Evolutionary conservation across 2,329 filamentous ascomycete genomes (phyloP).

Genomic region (Juglanconis juglandina): DNA sequence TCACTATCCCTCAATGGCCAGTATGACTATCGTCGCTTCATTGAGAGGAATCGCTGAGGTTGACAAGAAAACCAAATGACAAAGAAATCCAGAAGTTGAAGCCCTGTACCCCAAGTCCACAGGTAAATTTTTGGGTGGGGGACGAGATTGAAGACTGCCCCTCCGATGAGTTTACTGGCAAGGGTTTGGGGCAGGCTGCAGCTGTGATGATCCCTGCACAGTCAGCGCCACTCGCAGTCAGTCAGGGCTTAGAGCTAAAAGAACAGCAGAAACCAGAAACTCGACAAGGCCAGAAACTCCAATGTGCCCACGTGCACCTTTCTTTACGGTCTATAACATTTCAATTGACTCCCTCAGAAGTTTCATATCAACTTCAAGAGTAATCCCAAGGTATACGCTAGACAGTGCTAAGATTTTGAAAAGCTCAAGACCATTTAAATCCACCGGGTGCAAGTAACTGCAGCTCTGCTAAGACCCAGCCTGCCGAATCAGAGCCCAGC

Average conservation of each 20-base stretch:
- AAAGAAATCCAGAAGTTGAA: not conserved
- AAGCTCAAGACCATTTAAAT: too few species aligned
- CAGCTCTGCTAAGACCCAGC: not conserved
- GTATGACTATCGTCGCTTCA: slow-evolving; percentile 66
- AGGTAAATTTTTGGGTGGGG: slow-evolving; percentile 20
- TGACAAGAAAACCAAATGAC: not conserved
- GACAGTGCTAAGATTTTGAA: too few species aligned
- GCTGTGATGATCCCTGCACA: too few species aligned
- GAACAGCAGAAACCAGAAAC: too few species aligned
- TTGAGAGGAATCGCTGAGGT: slow-evolving; percentile 36
- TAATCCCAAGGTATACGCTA: too few species aligned
- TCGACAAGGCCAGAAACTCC: too few species aligned
- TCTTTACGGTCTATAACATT: too few species aligned
- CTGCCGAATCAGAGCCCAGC: slow-evolving; percentile 15
- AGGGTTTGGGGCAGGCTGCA: not conserved
- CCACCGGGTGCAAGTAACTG: not conserved
- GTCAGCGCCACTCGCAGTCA: too few species aligned
- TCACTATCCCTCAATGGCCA: slow-evolving; percentile 74
- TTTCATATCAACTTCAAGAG: too few species aligned
- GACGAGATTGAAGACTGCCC: slow-evolving; percentile 2
- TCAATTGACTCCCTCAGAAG: too few species aligned
- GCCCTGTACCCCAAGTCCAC: slow-evolving; percentile 9
- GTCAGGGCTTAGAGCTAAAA: too few species aligned
- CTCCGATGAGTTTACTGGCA: not conserved
- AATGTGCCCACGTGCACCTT: too few species aligned